Base-by-base conservation (phyloP, 179 eudicot species). In the Sideroxylon spinosum region DNA sequence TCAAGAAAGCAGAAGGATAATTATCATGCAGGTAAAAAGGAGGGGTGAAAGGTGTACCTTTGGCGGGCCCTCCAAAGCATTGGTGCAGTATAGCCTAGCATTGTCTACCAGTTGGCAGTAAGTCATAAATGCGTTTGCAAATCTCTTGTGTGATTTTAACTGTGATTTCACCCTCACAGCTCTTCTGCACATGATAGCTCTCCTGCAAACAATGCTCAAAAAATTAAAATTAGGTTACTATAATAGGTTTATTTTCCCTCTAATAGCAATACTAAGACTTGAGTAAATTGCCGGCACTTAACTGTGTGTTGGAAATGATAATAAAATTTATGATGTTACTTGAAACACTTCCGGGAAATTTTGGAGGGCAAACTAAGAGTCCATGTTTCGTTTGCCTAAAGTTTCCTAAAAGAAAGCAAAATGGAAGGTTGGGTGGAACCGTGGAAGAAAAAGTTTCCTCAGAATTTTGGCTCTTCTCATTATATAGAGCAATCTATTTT, bases 81-180 rank as follows among this genome's bases (percentile, higher is more conserved):
- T 96, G 59, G 99, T 93, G 84, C 87, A 77, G 67, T 85, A 96
- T 78, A 96, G 87, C 78, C 97, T 85, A 48, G 99, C 99, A 79
- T 91, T 95, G 78, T 96, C 99, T 82, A 94, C 99, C 66, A 96
- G 83, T 17, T 90, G 87, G 84, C 98, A 94, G 82, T 96, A 96
- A 73, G 90, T 87, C 57, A 82, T 81, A 82, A 96, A 94, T 78
- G 98, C 98, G 72, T 79, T 86, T 78, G 98, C 98, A 90, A 96
- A 96, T 88, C 99, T 92, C 83, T 92, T 96, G 87, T 94, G 99
- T 55, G 99, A 96, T 82, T 87, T 93, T 59, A 96, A 86, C 80
- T 96, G 99, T 79, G 99, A 94, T 74, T 89, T 87, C 80, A 96
- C 98, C 83, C 99, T 89, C 29, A 96, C 99, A 68, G 98, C 99